These are phyloP conservation scores for Opeltia flavorubescens DNA, from an alignment of 495 filamentous ascomycete species.

Conservation along the genomic window DNA sequence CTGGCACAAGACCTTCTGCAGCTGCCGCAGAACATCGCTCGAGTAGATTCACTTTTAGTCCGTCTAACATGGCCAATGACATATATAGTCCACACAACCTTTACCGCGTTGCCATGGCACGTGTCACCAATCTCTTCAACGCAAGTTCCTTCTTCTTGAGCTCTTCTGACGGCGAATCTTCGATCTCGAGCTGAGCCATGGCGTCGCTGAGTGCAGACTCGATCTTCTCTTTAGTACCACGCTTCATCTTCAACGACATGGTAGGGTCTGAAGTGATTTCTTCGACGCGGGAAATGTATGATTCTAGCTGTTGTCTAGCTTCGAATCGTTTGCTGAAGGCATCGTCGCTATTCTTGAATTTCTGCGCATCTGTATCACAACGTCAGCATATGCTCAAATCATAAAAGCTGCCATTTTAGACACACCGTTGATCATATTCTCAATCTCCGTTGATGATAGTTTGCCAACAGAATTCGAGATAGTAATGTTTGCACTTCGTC, in stretches of 20 bases:
- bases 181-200: slow-evolving; percentile 76
- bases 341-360: slow-evolving; percentile 97
- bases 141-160: slow-evolving; percentile 99
- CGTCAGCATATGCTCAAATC: slow-evolving; percentile 9
- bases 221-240: slow-evolving; percentile 98
- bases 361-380: slow-evolving; percentile 60
- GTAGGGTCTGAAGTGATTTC: slow-evolving; percentile 95
- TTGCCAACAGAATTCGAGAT: slow-evolving; percentile 99
- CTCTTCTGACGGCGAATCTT: slow-evolving; percentile 82
- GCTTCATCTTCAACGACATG: slow-evolving; percentile 94
- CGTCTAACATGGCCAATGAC: not conserved
- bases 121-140: slow-evolving; percentile 93
- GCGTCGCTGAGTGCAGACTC: slow-evolving; percentile 80
- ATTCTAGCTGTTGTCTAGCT: slow-evolving; percentile 95
- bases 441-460: slow-evolving; percentile 86
- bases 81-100: slow-evolving; percentile 8
- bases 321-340: slow-evolving; percentile 99
- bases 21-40: not conserved
- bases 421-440: slow-evolving; percentile 86
- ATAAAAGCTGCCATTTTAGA: not conserved
- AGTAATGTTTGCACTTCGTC: slow-evolving; percentile 96
- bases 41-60: not conserved
- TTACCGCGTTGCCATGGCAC: slow-evolving; percentile 87
- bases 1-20: not conserved
- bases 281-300: slow-evolving; percentile 97